Evolutionary conservation across 768 basidiomycete species (phyloP).

Genomic region (Suillus ampliporus): DNA sequence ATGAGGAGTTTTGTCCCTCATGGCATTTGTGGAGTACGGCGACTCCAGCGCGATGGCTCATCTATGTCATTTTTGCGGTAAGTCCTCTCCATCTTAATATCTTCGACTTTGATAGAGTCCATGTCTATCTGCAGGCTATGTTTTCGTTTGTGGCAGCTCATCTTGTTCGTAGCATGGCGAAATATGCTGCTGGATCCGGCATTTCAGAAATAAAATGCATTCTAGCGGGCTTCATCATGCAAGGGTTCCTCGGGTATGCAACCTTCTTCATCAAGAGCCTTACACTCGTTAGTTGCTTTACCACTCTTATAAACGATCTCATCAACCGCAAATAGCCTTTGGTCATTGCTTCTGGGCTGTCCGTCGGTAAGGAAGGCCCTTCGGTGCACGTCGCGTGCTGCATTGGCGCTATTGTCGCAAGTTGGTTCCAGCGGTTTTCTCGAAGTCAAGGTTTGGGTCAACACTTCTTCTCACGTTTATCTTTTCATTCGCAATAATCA

Average conservation of each 20-base stretch:
- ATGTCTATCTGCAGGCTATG: conserved; percentile 52
- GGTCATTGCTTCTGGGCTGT: conserved; percentile 95
- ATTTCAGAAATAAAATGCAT: conserved; percentile 99
- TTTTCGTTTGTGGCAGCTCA: conserved; percentile 91
- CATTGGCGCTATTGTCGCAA: conserved; percentile 88
- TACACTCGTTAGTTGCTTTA: conserved; percentile 69
- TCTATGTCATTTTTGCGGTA: conserved; percentile 91
- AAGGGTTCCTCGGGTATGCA: conserved; percentile 88
- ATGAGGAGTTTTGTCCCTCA: conserved; percentile 83
- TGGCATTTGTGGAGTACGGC: conserved; percentile 92
- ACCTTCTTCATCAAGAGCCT: conserved; percentile 95
- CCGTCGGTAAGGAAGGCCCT: conserved; percentile 98
- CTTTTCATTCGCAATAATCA: conserved; percentile 21
- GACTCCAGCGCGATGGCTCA: conserved; percentile 74
- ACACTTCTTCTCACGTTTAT: conserved; percentile 6
- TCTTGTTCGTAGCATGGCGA: conserved; percentile 87
- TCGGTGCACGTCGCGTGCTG: conserved; percentile 98
- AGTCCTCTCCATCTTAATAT: conserved; percentile 35
- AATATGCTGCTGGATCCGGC: conserved; percentile 96
- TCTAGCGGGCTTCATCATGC: conserved; percentile 95
- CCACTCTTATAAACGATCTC: conserved; percentile 3
- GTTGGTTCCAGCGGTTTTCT: conserved; percentile 80
- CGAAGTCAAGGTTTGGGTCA: conserved; percentile 79
- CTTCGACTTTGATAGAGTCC: not conserved
- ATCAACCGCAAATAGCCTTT: conserved; percentile 68